Conservation (phyloP, 225 moss, liverwort and hornwort genomes). For the Pseudisothecium myosuroides region DNA sequence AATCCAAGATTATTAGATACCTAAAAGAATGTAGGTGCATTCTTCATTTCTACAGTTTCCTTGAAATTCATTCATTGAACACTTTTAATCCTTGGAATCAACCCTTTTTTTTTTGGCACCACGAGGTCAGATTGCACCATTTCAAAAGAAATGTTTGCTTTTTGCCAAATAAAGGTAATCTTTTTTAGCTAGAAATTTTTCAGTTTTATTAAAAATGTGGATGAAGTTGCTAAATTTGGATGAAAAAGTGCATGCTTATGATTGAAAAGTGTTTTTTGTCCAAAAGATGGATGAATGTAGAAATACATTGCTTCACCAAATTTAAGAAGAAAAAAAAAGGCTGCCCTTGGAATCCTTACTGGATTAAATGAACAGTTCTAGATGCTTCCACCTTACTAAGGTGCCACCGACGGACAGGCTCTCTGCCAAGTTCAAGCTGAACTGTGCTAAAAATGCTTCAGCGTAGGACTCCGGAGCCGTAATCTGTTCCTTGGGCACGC, state of each 20-base stretch:
- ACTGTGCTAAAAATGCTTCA: not conserved
- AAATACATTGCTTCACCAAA: too few relatives aligned
- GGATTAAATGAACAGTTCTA: not conserved
- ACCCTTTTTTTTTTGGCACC: too few relatives aligned
- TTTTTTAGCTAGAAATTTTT: too few relatives aligned
- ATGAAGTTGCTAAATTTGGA: too few relatives aligned
- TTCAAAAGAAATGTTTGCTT: too few relatives aligned
- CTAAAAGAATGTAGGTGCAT: not conserved
- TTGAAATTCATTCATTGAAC: not conserved
- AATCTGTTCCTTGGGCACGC: not conserved
- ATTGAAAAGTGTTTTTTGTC: too few relatives aligned
- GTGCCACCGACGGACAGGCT: not conserved
- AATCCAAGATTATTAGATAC: not conserved
- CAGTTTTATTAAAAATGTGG: too few relatives aligned
- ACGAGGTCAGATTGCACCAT: too few relatives aligned
- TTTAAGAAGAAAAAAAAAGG: too few relatives aligned
- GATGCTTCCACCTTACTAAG: not conserved
- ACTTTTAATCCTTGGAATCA: not conserved
- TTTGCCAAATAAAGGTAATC: too few relatives aligned
- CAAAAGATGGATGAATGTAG: too few relatives aligned
- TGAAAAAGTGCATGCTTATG: too few relatives aligned
- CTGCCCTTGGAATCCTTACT: not conserved
- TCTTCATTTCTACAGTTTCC: not conserved
- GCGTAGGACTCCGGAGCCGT: not conserved
- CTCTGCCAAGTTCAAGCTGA: not conserved